Evolutionary conservation across 2,329 filamentous ascomycete species (phyloP), one percentile per base, ranked within the genome.

Genomic region (Exophiala sp.): DNA sequence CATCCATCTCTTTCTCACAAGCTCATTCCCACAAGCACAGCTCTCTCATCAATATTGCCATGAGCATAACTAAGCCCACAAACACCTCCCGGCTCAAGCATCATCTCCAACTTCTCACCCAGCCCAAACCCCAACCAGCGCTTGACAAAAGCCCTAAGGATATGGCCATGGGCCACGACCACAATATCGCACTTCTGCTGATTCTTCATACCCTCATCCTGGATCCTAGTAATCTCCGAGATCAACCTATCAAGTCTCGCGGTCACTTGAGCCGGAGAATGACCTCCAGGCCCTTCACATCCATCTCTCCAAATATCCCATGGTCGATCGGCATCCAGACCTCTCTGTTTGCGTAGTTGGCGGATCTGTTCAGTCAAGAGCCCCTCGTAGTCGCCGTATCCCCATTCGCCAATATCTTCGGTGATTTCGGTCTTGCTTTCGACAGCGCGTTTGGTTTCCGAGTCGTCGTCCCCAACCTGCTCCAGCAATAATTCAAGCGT

Each of bases 381-480:
- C 9, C 80, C 80, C 63, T 83, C 80, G 62, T 83, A 83, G 52
- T 74, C 67, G 39, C 80, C 80, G 64, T 83, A 83, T 52, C 78
- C 74, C 80, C 80, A 83, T 62, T 83, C 80, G 1, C 73, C 67
- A 37, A 83, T 67, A 67, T 65, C 49, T 35, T 77, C 73, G 1
- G 75, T 80, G 24, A 53, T 44, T 0, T 54, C 55, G 4, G 32
- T 43, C 30, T 52, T 49, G 19, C n/a, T 23, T 2, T 53, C 54
- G 11, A 67, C 43, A 2, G 40, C 40, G 16, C 58, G 43, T 42
- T 56, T 59, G 3, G 24, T 24, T 14, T 14, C 14, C 1, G 39
- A 1, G 2, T 44, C 50, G 11, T n/a, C n/a, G n/a, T 34, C 30
- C 6, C 8, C 14, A 1, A 48, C 22, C 18, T 43, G 48, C 6